Percentiles rank a stretch among this genome's conserved stretches.
Conservation (phyloP, 345 rosid species). For the Citrus reticulata region DNA sequence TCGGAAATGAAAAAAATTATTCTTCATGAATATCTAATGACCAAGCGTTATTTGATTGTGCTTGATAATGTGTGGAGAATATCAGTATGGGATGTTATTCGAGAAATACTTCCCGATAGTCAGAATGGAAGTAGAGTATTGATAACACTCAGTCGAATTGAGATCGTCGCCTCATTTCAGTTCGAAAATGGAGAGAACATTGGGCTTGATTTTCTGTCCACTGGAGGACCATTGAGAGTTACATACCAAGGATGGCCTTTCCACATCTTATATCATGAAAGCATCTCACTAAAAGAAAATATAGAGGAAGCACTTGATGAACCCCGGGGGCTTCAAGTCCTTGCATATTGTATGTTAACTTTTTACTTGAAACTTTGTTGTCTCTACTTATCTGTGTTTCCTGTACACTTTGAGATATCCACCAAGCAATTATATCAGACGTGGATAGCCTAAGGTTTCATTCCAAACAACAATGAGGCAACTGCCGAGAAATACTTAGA, state of each 20-base stretch:
- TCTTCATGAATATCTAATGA: no score
- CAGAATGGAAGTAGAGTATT: neutral
- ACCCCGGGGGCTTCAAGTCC: no score
- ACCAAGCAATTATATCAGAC: neutral
- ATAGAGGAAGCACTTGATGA: no score
- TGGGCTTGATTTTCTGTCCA: neutral
- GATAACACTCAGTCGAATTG: neutral
- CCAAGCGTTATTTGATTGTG: neutral
- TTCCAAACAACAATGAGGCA: neutral
- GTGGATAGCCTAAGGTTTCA: slow-evolving; percentile 8
- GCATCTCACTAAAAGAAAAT: neutral
- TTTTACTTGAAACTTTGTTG: neutral
- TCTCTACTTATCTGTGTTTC: neutral
- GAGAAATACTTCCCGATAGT: neutral
- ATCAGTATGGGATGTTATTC: neutral
- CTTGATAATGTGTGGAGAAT: neutral
- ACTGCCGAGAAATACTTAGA: neutral
- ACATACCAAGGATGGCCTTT: neutral
- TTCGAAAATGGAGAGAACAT: neutral
- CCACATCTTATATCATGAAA: neutral
- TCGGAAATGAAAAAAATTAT: no score
- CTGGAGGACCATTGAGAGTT: neutral
- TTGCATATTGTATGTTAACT: neutral
- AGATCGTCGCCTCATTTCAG: neutral
- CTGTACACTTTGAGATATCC: neutral